Conservation (phyloP, 169 alveolate species). For the Cystoisospora suis region DNA sequence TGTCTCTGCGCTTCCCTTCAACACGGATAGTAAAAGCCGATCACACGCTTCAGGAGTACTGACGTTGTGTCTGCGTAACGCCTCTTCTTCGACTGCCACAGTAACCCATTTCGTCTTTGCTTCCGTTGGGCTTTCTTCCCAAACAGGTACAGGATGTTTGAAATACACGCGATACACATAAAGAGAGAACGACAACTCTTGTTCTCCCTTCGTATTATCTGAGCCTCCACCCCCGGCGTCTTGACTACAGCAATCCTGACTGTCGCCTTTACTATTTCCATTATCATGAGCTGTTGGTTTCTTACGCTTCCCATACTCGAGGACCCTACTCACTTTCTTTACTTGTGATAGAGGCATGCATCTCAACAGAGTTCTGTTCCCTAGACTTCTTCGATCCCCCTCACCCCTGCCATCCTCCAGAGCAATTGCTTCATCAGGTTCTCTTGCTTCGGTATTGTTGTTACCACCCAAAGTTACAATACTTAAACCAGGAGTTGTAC, state of each 20-base stretch:
- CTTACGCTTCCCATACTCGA: slow-evolving; percentile 11
- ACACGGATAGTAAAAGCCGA: slow-evolving; percentile 6
- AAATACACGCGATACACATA: slow-evolving; percentile 29
- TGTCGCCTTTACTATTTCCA: background rate
- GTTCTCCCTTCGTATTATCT: background rate
- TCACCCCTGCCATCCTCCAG: no score
- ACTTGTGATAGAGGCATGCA: slow-evolving; percentile 16
- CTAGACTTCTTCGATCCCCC: no score
- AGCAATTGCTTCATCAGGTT: background rate
- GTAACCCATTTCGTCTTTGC: slow-evolving; percentile 18
- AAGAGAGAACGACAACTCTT: background rate
- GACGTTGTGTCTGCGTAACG: background rate
- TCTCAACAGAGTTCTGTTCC: background rate
- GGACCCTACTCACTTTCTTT: slow-evolving; percentile 10
- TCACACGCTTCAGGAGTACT: slow-evolving; percentile 21
- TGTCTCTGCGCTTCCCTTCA: background rate
- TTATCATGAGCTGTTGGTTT: background rate
- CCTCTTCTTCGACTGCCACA: slow-evolving; percentile 12
- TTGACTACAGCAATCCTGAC: background rate
- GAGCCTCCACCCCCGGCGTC: background rate
- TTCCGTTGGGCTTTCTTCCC: background rate
- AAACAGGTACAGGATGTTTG: slow-evolving; percentile 1
- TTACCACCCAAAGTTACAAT: no score
- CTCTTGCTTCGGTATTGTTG: background rate
- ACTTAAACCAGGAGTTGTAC: no score